A percentile compares a stretch with the other conserved stretches of the same genome.
phyloP scores from a whole-genome alignment of 2,329 filamentous ascomycete species.

The Penicillium sp. region DNA sequence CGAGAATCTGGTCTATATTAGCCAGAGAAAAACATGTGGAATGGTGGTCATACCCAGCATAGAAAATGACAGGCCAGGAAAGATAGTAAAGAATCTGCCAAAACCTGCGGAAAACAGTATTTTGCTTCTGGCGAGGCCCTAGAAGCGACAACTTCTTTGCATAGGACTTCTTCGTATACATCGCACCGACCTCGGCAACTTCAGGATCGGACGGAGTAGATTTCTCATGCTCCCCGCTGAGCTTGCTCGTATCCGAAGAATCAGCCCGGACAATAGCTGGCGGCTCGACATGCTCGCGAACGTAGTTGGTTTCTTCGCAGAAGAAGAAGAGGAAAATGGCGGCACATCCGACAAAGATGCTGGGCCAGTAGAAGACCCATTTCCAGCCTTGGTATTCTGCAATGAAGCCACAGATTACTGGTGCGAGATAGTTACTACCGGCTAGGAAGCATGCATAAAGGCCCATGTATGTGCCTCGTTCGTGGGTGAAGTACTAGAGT shows the following conservation, averaged over 20 bases:
- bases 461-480: constrained; percentile 45
- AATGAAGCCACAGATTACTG: constrained; percentile 52
- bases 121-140: constrained; percentile 28
- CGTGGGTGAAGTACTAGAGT: constrained; percentile 44
- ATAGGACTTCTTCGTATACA: constrained; percentile 36
- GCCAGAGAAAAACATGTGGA: not conserved
- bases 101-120: constrained; percentile 36
- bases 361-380: constrained; percentile 55
- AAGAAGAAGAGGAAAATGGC: constrained; percentile 56
- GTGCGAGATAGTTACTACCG: constrained; percentile 47
- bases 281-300: constrained; percentile 26
- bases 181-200: constrained; percentile 16
- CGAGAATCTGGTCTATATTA: constrained; percentile 32
- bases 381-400: constrained; percentile 49
- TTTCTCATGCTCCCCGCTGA: constrained; percentile 25
- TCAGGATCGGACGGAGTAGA: constrained; percentile 2
- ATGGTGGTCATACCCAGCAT: constrained; percentile 32
- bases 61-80: constrained; percentile 44
- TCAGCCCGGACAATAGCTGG: constrained; percentile 1
- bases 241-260: constrained; percentile 7
- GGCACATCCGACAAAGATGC: constrained; percentile 50
- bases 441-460: constrained; percentile 44
- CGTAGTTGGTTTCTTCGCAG: constrained; percentile 59
- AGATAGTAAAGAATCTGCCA: constrained; percentile 38
- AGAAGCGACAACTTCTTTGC: constrained; percentile 36